These are phyloP conservation scores for Aspergillus sp. DNA, from an alignment of 2,329 filamentous ascomycete genomes.

Conservation along the genomic window DNA sequence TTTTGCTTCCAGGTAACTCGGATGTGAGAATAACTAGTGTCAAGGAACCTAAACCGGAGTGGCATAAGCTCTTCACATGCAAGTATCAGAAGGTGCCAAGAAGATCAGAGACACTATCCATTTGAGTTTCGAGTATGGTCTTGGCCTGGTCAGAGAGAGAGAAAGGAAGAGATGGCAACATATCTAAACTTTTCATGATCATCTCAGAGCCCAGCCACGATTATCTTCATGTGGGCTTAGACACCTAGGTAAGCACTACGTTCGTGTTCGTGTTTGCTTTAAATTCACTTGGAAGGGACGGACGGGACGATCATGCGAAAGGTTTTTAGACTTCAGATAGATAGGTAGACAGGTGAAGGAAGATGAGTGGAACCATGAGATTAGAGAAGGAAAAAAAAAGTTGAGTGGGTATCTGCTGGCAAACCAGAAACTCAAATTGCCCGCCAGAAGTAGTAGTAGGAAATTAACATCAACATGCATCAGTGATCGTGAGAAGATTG, in stretches of 20 bases:
- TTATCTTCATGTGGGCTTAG: not conserved
- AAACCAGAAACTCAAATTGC: constrained; percentile 18
- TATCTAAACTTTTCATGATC: no score
- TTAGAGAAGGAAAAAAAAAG: not conserved
- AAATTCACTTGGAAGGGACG: not conserved
- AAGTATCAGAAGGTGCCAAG: no score
- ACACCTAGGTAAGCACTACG: not conserved
- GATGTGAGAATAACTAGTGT: no score
- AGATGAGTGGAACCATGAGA: constrained; percentile 3
- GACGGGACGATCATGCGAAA: not conserved
- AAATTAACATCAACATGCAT: not conserved
- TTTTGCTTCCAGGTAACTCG: no score
- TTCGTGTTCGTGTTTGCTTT: not conserved
- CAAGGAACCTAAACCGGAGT: no score
- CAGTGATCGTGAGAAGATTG: not conserved
- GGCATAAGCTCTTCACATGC: no score
- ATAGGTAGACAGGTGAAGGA: not conserved
- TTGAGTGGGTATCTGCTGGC: constrained; percentile 39
- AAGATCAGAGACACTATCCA: no score
- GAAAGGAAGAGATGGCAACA: no score
- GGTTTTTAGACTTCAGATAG: not conserved
- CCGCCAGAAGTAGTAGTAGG: constrained; percentile 24
- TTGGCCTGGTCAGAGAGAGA: no score
- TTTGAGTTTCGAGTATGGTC: no score
- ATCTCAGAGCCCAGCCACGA: not conserved